Percentiles rank a stretch among this genome's conserved stretches.
These are phyloP conservation scores for Saccharata proteae DNA, from an alignment of 2,329 filamentous ascomycete genomes.

Conservation along the genomic window DNA sequence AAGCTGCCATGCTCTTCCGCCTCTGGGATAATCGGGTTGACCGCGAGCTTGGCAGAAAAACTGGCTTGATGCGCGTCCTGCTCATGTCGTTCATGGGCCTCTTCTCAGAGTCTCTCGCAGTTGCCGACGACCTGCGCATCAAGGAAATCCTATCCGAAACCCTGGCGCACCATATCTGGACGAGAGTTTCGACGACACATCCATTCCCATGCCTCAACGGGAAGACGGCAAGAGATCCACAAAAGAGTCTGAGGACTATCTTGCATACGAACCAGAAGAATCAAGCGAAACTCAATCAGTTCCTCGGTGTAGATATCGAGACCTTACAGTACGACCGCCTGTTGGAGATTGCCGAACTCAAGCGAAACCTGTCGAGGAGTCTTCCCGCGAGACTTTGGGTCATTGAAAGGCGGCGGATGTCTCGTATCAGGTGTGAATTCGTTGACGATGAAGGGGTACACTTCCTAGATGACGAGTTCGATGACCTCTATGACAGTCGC, in stretches of 20 bases:
- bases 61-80: conserved; percentile 3
- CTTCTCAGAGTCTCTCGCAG: conserved; percentile 2
- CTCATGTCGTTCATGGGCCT: conserved; percentile 4
- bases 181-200: conserved; percentile 3
- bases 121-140: conserved; percentile 1
- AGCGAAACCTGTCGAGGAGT: conserved; percentile 4
- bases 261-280: conserved; percentile 4
- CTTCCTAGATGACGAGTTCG: conserved; percentile 4
- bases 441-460: conserved; percentile 3
- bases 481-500: conserved; percentile 4
- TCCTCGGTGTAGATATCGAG: conserved; percentile 5
- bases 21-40: no score
- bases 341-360: conserved; percentile 7
- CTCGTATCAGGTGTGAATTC: conserved; percentile 3
- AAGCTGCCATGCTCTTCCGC: conserved; percentile 4
- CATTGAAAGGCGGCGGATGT: conserved; percentile 5
- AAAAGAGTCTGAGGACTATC: conserved; percentile 1
- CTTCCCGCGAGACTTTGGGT: conserved; percentile 4
- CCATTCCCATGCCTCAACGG: conserved; percentile 3
- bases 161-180: conserved; percentile 7
- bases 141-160: conserved; percentile 8
- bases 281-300: conserved; percentile 2
- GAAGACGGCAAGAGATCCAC: conserved; percentile 1
- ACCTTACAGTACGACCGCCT: conserved; percentile 7
- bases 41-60: conserved; percentile 6